These are phyloP conservation scores for Melastoma candidum DNA, from an alignment of 441 rosid genomes.

Conservation along the genomic window DNA sequence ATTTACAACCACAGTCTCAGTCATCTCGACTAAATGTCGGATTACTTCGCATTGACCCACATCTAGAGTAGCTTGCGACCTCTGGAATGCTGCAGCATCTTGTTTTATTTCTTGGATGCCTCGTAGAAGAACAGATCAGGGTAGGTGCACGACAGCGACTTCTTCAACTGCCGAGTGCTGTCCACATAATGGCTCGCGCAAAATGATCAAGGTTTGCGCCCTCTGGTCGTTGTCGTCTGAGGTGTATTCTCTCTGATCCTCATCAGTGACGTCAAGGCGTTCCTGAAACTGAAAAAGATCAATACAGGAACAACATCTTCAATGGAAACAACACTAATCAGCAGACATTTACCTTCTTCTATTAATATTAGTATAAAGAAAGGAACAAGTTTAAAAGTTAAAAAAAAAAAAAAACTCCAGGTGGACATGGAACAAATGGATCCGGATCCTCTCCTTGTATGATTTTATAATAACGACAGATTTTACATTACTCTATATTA, in stretches of 20 bases:
- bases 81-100: conserved; percentile 59
- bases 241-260: conserved; percentile 78
- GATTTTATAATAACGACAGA: too few relatives aligned
- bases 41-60: conserved; percentile 64
- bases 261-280: conserved; percentile 68
- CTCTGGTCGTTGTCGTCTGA: conserved; percentile 77
- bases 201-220: conserved; percentile 69
- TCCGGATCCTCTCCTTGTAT: too few relatives aligned
- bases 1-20: conserved; percentile 47
- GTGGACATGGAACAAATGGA: too few relatives aligned
- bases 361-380: conserved; percentile 43
- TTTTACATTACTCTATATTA: too few relatives aligned
- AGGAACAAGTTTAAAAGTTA: conserved; percentile 63
- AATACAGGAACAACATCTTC: background rate
- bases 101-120: conserved; percentile 57
- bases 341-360: too few relatives aligned
- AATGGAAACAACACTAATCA: too few relatives aligned
- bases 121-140: conserved; percentile 69
- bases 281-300: conserved; percentile 31
- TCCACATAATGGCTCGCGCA: conserved; percentile 50
- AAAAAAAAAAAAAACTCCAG: too few relatives aligned
- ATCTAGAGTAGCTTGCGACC: conserved; percentile 66
- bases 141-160: conserved; percentile 72
- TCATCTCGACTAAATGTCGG: conserved; percentile 64
- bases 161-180: conserved; percentile 50